A percentile compares a stretch with the other conserved stretches of the same genome.
These are phyloP conservation scores for Picochlorum sp. DNA, from an alignment of 139 green algal species.

Conservation along the genomic window DNA sequence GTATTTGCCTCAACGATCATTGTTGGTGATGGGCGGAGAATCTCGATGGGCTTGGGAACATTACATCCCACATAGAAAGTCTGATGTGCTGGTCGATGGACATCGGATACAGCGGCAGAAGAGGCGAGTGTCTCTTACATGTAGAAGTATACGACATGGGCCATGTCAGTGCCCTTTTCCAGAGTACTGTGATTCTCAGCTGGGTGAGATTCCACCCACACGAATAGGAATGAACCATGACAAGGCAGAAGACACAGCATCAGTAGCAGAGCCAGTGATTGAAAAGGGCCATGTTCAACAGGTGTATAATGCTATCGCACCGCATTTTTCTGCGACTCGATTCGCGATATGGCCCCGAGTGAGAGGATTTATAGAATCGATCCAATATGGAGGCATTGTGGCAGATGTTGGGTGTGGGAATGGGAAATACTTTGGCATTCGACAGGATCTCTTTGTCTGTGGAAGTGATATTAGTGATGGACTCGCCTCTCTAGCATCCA, in stretches of 20 bases:
- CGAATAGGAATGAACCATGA: slow-evolving; percentile 21
- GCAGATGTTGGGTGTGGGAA: slow-evolving; percentile 96
- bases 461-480: slow-evolving; percentile 64
- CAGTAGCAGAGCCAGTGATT: slow-evolving; percentile 17
- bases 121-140: slow-evolving; percentile 78
- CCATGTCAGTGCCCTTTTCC: slow-evolving; percentile 76
- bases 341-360: slow-evolving; percentile 90
- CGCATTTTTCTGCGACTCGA: slow-evolving; percentile 88
- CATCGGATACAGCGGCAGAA: slow-evolving; percentile 26
- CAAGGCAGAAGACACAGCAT: too few relatives aligned
- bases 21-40: slow-evolving; percentile 83
- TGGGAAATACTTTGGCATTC: slow-evolving; percentile 91
- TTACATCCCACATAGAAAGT: slow-evolving; percentile 89
- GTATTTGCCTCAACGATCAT: slow-evolving; percentile 63
- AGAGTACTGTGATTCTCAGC: slow-evolving; percentile 81
- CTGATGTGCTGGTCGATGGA: slow-evolving; percentile 44
- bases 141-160: slow-evolving; percentile 53
- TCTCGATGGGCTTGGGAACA: slow-evolving; percentile 77
- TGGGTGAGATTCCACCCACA: slow-evolving; percentile 55
- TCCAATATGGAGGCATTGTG: slow-evolving; percentile 58
- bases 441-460: slow-evolving; percentile 60
- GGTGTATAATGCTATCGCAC: slow-evolving; percentile 94
- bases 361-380: slow-evolving; percentile 64
- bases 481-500: slow-evolving; percentile 39
- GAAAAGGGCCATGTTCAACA: slow-evolving; percentile 64